Evolutionary conservation across 1,284 basidiomycete genomes (phyloP).

Genomic region (Anthracocystis walkeri): DNA sequence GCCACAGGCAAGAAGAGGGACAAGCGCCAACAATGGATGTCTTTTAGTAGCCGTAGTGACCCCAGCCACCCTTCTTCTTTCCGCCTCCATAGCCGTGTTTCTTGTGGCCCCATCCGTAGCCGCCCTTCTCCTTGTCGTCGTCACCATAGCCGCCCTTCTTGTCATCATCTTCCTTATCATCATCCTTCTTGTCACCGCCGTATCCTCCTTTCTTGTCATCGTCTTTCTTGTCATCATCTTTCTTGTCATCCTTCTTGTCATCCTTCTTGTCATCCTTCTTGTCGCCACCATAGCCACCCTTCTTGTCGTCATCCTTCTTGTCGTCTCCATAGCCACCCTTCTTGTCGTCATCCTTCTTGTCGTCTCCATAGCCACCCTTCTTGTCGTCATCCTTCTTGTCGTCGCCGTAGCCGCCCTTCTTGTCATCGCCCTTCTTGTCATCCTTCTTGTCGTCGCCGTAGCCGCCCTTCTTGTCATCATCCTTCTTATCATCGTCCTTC

Average conservation of each 20-base stretch:
- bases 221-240: neutral
- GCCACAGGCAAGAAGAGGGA: neutral
- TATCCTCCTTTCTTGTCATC: conserved; percentile 17
- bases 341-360: conserved; percentile 13
- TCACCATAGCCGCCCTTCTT: neutral
- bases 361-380: no score
- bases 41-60: conserved; percentile 25
- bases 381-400: neutral
- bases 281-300: neutral
- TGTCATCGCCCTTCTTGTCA: conserved; percentile 2
- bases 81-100: conserved; percentile 2
- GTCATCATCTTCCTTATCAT: neutral
- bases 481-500: conserved; percentile 13
- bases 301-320: conserved; percentile 3
- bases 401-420: conserved; percentile 9
- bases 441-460: conserved; percentile 4
- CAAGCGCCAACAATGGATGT: neutral
- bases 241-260: conserved; percentile 5
- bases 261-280: neutral
- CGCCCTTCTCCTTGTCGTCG: conserved; percentile 3
- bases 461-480: conserved; percentile 14
- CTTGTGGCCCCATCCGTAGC: conserved; percentile 4
- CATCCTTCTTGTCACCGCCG: neutral
- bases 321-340: conserved; percentile 1
- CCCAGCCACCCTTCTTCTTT: conserved; percentile 4